Evolutionary conservation across 75 land plant species (phyloP).

Genomic region (Pinus taeda): DNA sequence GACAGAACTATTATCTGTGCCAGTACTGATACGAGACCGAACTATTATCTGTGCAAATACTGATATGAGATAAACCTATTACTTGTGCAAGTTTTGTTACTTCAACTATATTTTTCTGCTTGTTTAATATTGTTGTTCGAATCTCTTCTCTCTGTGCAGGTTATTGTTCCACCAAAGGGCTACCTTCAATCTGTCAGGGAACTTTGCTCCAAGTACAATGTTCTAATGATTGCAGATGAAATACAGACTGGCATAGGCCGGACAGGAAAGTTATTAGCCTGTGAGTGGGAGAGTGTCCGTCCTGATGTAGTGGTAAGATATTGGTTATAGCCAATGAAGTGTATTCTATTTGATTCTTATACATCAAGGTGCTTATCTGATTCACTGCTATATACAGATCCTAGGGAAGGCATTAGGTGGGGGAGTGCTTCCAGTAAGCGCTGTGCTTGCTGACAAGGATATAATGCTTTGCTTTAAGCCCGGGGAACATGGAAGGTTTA

Average conservation of each 20-base stretch:
- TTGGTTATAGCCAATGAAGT: background rate
- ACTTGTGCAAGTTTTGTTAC: background rate
- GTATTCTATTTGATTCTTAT: background rate
- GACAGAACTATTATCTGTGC: no score
- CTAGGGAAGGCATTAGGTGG: constrained; percentile 98
- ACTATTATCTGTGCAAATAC: background rate
- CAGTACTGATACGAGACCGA: no score
- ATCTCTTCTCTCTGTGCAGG: constrained; percentile 40
- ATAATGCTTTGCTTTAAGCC: constrained; percentile 95
- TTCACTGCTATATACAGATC: constrained; percentile 42
- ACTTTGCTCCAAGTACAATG: constrained; percentile 79
- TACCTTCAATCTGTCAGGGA: constrained; percentile 85
- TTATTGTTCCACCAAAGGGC: constrained; percentile 93
- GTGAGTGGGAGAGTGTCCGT: constrained; percentile 94
- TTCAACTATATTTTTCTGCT: background rate
- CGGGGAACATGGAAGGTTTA: constrained; percentile 99
- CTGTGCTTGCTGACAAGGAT: constrained; percentile 94
- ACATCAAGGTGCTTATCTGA: background rate
- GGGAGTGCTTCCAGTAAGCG: constrained; percentile 97
- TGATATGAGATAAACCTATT: background rate
- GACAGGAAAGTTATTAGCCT: constrained; percentile 89
- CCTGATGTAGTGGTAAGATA: constrained; percentile 94
- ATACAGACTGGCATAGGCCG: constrained; percentile 96
- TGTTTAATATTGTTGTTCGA: background rate
- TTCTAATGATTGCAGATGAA: constrained; percentile 99